Base-by-base conservation (phyloP, 768 basidiomycete genomes). In the Mycena epipterygia region DNA sequence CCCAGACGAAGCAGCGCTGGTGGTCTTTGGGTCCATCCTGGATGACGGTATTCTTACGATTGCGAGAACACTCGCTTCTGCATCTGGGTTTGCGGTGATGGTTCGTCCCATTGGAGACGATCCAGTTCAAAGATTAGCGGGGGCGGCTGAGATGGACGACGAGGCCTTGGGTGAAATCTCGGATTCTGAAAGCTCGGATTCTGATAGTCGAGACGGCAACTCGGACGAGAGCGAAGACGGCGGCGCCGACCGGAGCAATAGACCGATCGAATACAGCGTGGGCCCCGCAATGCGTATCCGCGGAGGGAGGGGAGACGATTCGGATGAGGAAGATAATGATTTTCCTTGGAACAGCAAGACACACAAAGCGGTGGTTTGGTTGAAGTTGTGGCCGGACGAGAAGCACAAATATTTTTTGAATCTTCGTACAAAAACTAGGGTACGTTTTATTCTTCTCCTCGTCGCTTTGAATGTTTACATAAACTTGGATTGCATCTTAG, bases 361-460 rank as follows among this genome's bases (percentile, higher is more conserved):
- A 2, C 64, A 65, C 12, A 35, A 33, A 37, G 42, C 64, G 7
- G 33, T 13, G 2, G 64, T 65, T 35, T 55, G 42, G 53, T 13
- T 65, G 16, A 65, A 56, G 23, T 56, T 65, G 14, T 57, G 53
- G 42, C 64, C 64, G n/a, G 64, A 65, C 25, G 32, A 65, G 30
- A 37, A 57, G 23, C 64, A 37, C 27, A 17, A 56, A 23, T 65
- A 65, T 27, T 19, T n/a, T 55, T 9, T 65, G 23, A 29, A 33
- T 19, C 9, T 65, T 48, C 42, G 42, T 17, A 56, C 64, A 3
- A 3, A 27, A 55, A 55, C 53, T 12, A 57, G 0, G 53, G 64
- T 65, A 46, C 32, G 53, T 37, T 6, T 19, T 51, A 16, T 3
- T 42, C 39, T 3, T 27, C 16, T 21, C 5, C 27, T 8, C 5